A percentile compares a stretch with the other conserved stretches of the same genome.
These are phyloP conservation scores for Talaromyces islandicus DNA, from an alignment of 2,329 filamentous ascomycete species.

Conservation along the genomic window DNA sequence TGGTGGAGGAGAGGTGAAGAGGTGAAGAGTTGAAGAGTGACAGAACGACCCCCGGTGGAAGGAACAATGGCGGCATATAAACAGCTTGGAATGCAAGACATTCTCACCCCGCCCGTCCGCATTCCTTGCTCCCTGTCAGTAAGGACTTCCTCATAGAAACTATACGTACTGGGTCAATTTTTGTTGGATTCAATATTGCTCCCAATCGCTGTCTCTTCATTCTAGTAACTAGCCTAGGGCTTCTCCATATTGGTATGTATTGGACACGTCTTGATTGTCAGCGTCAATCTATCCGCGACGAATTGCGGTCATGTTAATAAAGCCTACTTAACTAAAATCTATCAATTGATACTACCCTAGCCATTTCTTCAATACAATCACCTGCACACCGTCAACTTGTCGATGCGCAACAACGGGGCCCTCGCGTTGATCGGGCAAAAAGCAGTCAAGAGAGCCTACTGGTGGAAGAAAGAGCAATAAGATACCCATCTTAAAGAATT, in stretches of 20 bases:
- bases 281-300: neutral
- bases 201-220: neutral
- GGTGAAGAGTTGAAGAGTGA: neutral
- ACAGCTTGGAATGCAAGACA: neutral
- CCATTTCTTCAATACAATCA: neutral
- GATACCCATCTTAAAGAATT: neutral
- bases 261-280: neutral
- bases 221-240: neutral
- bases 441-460: neutral
- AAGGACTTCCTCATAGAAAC: neutral
- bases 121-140: neutral
- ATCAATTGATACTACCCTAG: neutral
- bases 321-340: neutral
- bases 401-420: neutral
- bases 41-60: neutral
- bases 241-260: neutral
- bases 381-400: too few relatives aligned
- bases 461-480: neutral
- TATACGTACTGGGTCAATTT: neutral
- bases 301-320: neutral
- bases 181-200: neutral
- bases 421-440: neutral
- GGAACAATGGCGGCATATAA: neutral
- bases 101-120: conserved; percentile 3
- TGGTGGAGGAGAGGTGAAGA: too few relatives aligned